These are phyloP conservation scores for Phytopythium aichiense DNA, from an alignment of 352 stramenopile genomes.

Conservation along the genomic window DNA sequence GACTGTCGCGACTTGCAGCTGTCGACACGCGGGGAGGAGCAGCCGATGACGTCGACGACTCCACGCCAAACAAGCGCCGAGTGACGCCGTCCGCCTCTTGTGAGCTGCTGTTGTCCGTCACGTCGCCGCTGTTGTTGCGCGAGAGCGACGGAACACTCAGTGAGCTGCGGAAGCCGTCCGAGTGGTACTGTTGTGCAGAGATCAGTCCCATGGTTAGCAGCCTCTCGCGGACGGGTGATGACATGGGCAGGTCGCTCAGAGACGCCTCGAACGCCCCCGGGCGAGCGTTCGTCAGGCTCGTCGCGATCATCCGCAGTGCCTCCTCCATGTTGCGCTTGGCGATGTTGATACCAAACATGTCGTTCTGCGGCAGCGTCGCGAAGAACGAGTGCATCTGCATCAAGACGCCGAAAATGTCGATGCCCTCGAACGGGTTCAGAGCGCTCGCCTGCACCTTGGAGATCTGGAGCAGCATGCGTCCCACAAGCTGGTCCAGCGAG, in stretches of 20 bases:
- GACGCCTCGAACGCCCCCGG: conserved; percentile 48
- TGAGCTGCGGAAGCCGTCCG: conserved; percentile 16
- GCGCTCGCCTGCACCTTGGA: conserved; percentile 49
- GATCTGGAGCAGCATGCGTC: conserved; percentile 66
- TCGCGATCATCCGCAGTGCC: conserved; percentile 61
- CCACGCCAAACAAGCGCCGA: conserved; percentile 38
- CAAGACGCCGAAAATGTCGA: conserved; percentile 78
- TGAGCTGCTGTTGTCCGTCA: conserved; percentile 9
- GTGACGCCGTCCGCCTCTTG: conserved; percentile 30
- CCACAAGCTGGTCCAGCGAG: conserved; percentile 74
- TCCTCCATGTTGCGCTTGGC: conserved; percentile 76
- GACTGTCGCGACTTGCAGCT: background rate
- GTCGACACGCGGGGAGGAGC: background rate
- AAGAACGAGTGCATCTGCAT: conserved; percentile 89
- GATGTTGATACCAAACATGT: conserved; percentile 67
- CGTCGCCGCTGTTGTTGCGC: conserved; percentile 5
- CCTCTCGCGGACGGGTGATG: conserved; percentile 46
- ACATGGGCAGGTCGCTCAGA: conserved; percentile 53
- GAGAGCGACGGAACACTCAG: conserved; percentile 5
- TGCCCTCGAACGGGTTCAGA: conserved; percentile 65
- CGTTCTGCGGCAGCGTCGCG: conserved; percentile 53
- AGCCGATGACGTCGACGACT: background rate
- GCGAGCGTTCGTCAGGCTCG: conserved; percentile 52
- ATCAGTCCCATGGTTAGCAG: conserved; percentile 30
- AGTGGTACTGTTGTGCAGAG: conserved; percentile 16